Percentiles rank a stretch among this genome's conserved stretches.
phyloP scores from a whole-genome alignment of 306 rosid species.

The Pueraria montana region DNA sequence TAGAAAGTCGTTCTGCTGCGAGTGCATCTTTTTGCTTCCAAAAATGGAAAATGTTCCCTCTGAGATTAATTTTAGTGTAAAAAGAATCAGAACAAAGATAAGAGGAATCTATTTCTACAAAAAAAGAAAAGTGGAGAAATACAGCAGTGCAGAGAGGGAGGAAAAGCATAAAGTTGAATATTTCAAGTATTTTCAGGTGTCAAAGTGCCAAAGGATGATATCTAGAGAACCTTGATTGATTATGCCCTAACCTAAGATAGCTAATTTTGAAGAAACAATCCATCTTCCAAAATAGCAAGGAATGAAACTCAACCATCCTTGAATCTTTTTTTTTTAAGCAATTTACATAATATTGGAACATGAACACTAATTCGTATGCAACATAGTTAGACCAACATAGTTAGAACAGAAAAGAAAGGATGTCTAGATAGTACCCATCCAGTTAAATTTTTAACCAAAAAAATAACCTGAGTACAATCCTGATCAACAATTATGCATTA shows the following conservation, averaged over 20 bases:
- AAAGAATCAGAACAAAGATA: constrained; percentile 44
- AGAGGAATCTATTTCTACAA: constrained; percentile 22
- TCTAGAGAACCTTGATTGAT: neutral
- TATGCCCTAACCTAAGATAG: neutral
- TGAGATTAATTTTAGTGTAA: constrained; percentile 51
- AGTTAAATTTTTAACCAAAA: constrained; percentile 12
- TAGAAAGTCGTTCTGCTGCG: constrained; percentile 95
- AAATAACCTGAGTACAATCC: neutral
- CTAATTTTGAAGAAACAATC: neutral
- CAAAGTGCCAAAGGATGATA: neutral
- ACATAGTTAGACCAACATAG: neutral
- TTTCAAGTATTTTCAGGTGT: neutral
- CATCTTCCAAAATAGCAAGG: constrained; percentile 1
- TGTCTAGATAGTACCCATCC: neutral
- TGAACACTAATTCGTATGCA: constrained; percentile 14
- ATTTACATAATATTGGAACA: constrained; percentile 30
- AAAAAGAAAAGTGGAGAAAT: neutral
- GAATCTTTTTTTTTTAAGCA: constrained; percentile 20
- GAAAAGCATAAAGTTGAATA: neutral
- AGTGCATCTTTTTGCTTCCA: constrained; percentile 89
- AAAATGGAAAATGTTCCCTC: constrained; percentile 96
- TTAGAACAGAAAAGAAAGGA: neutral
- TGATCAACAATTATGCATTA: constrained; percentile 3
- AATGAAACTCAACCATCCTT: constrained; percentile 2
- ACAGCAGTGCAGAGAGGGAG: neutral